Evolutionary conservation across 345 rosid species (phyloP), one percentile per base, ranked within the genome.

Genomic region (Eucalyptus globulus): DNA sequence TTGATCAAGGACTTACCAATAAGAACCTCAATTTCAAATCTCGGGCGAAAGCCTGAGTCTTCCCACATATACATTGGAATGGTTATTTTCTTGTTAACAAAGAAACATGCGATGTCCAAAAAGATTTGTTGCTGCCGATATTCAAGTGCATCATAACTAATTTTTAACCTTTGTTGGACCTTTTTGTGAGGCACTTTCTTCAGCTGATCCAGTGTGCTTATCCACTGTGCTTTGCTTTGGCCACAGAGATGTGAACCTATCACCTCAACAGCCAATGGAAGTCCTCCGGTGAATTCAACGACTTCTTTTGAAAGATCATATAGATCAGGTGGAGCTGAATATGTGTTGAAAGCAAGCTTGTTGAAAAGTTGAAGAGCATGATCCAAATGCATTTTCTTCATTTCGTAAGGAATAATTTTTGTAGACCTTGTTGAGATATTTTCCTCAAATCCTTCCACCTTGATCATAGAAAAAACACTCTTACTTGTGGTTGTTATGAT

Each of bases 31-130:
- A 56, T 56, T 56, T 4, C 6, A 0, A 56, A 0, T 56, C 1
- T 4, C 3, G 12, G 12, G 62, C 0, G 0, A 56, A 8, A 56
- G 60, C 6, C 62, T 0, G 0, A 56, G 5, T 2, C 12, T 56
- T 56, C 62, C 27, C 62, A 56, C 62, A 56, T 56, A 22, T 56
- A 56, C 27, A 56, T 56, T 22, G 62, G 27, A 3, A 8, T 0
- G 9, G 12, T 56, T 56, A 1, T 56, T 56, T 9, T 9, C 27
- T 56, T 56, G 13, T 56, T 56, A 56, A 56, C 62, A 56, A 56
- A 56, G 62, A 56, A 56, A 56, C 62, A 56, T 22, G 62, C 27
- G 1, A 56, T 56, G 5, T 56, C 62, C 11, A 22, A 3, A 56
- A 4, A 56, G 13, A 56, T 56, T 56, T 56, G 62, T 56, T 56